Conservation (phyloP, 2,329 filamentous ascomycete genomes). For the Aspergillus sp. region DNA sequence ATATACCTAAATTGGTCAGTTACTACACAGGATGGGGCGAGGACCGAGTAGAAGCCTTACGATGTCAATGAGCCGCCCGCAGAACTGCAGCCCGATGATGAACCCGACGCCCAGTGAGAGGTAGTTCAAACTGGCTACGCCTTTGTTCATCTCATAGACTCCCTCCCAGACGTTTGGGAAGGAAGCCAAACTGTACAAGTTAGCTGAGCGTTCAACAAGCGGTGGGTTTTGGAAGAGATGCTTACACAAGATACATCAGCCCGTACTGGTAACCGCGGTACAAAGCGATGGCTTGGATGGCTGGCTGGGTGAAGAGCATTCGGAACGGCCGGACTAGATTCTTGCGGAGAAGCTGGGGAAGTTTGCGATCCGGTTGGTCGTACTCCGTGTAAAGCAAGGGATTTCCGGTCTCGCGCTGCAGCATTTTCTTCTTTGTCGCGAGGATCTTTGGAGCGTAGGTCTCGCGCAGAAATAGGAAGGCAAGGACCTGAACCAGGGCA, state of each 20-base stretch:
- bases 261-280: constrained; percentile 65
- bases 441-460: constrained; percentile 70
- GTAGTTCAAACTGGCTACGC: constrained; percentile 66
- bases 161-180: constrained; percentile 61
- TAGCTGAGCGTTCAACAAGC: background rate
- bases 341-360: constrained; percentile 4
- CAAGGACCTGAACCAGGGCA: constrained; percentile 63
- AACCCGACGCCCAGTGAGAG: constrained; percentile 67
- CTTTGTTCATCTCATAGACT: constrained; percentile 58
- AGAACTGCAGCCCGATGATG: constrained; percentile 56
- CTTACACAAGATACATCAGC: constrained; percentile 33
- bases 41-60: background rate
- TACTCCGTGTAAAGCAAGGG: constrained; percentile 41
- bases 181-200: constrained; percentile 34
- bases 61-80: constrained; percentile 14
- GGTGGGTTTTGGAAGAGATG: background rate
- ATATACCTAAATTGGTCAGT: constrained; percentile 36
- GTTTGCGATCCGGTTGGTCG: constrained; percentile 18
- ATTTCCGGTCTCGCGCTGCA: constrained; percentile 45
- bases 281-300: constrained; percentile 60
- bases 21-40: too few relatives aligned
- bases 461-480: constrained; percentile 66
- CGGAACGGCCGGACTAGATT: constrained; percentile 60
- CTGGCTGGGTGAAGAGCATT: constrained; percentile 62
- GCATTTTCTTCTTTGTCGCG: constrained; percentile 55